Evolutionary conservation across 1,284 basidiomycete species (phyloP).

Genomic region (Paramarasmius palmivorus): DNA sequence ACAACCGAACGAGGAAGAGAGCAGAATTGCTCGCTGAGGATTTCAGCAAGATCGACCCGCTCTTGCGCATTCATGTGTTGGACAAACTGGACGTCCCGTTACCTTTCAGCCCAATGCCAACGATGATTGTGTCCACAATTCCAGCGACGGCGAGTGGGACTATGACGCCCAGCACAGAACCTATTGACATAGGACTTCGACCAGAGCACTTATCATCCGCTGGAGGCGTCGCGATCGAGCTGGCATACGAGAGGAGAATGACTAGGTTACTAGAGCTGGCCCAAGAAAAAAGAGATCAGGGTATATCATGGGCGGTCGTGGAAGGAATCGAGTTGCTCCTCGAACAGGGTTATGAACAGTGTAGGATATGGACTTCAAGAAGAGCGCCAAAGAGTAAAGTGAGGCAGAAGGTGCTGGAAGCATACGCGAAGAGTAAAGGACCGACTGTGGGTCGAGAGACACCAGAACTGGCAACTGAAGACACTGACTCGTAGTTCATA

Average conservation of each 20-base stretch:
- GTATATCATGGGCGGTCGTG: slow-evolving; percentile 24
- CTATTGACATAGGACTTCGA: slow-evolving; percentile 19
- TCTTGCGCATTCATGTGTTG: slow-evolving; percentile 22
- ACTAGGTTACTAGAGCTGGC: slow-evolving; percentile 23
- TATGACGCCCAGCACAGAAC: slow-evolving; percentile 2
- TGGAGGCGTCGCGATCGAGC: slow-evolving; percentile 25
- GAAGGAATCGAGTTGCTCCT: slow-evolving; percentile 27
- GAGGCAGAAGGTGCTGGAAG: slow-evolving; percentile 21
- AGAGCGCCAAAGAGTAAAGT: slow-evolving; percentile 30
- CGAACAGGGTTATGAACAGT: slow-evolving; percentile 28
- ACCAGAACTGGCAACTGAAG: background rate
- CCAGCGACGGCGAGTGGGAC: slow-evolving; percentile 18
- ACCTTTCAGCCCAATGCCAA: slow-evolving; percentile 23
- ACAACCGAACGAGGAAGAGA: slow-evolving; percentile 27
- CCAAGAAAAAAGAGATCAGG: slow-evolving; percentile 19
- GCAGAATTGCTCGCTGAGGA: slow-evolving; percentile 24
- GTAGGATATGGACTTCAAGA: slow-evolving; percentile 26
- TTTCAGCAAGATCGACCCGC: slow-evolving; percentile 22
- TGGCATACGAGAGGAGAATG: slow-evolving; percentile 25
- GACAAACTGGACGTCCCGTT: slow-evolving; percentile 18
- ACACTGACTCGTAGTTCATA: no score
- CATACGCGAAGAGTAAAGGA: slow-evolving; percentile 1
- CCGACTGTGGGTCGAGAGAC: background rate
- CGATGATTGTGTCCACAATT: slow-evolving; percentile 28
- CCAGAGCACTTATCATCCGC: slow-evolving; percentile 18